Evolutionary conservation across 495 filamentous ascomycete genomes (phyloP).

Genomic region (Trichoderma virens): DNA sequence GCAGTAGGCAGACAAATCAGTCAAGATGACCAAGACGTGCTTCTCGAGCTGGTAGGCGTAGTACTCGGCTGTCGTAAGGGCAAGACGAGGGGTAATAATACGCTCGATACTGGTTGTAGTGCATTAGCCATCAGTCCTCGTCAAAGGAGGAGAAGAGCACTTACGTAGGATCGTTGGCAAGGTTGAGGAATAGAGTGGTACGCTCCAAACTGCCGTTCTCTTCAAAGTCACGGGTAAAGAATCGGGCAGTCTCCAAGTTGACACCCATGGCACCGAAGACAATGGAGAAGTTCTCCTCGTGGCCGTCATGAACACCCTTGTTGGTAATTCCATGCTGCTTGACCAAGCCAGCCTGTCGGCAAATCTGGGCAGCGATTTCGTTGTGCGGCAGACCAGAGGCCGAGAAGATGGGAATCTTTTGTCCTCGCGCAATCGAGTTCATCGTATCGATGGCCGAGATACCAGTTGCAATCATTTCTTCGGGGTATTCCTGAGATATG

Average conservation of each 20-base stretch:
- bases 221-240: slow-evolving; percentile 98
- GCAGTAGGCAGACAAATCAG: slow-evolving; percentile 95
- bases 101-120: slow-evolving; percentile 72
- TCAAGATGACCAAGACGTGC: slow-evolving; percentile 97
- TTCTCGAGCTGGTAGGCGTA: slow-evolving; percentile 99
- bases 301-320: slow-evolving; percentile 92
- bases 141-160: slow-evolving; percentile 19
- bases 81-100: slow-evolving; percentile 98
- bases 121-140: slow-evolving; percentile 21
- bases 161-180: slow-evolving; percentile 97
- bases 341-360: slow-evolving; percentile 89
- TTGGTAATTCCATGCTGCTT: slow-evolving; percentile 65
- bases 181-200: slow-evolving; percentile 93
- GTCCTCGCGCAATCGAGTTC: slow-evolving; percentile 99
- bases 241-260: slow-evolving; percentile 96
- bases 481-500: slow-evolving; percentile 72
- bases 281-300: slow-evolving; percentile 99
- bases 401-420: slow-evolving; percentile 99
- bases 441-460: slow-evolving; percentile 99
- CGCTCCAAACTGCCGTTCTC: slow-evolving; percentile 99
- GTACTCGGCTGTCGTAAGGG: slow-evolving; percentile 97
- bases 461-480: slow-evolving; percentile 99
- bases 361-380: slow-evolving; percentile 97
- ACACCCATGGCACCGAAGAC: slow-evolving; percentile 99
- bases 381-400: slow-evolving; percentile 97